phyloP scores from a whole-genome alignment of 208 protist genomes.

The Kentomonas sorsogonicus region DNA sequence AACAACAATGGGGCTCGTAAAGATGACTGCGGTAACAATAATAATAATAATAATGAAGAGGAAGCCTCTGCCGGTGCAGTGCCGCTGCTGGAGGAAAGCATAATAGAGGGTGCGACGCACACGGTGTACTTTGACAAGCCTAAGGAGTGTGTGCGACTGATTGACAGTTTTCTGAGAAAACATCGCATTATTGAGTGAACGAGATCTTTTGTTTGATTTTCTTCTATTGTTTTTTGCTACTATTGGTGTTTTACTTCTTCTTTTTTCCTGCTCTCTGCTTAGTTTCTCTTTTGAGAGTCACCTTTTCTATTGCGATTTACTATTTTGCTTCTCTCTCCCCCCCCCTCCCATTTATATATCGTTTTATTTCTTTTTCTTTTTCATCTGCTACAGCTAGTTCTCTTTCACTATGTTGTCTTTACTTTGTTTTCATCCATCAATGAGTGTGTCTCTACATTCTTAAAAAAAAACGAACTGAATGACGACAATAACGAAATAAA shows the following conservation, averaged over 20 bases:
- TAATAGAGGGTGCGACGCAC: constrained; percentile 39
- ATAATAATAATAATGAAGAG: too few relatives aligned
- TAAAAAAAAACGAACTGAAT: constrained; percentile 3
- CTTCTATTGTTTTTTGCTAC: constrained; percentile 8
- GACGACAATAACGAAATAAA: too few relatives aligned
- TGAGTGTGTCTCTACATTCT: neutral
- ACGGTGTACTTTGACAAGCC: constrained; percentile 53
- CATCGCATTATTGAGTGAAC: too few relatives aligned
- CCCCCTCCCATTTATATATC: neutral
- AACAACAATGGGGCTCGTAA: too few relatives aligned
- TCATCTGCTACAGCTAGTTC: neutral
- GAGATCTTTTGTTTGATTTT: constrained; percentile 6
- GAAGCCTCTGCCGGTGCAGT: too few relatives aligned
- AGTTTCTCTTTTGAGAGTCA: constrained; percentile 4
- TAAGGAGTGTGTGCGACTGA: constrained; percentile 17
- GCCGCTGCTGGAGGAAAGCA: too few relatives aligned
- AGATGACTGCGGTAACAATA: too few relatives aligned
- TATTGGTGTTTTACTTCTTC: constrained; percentile 18
- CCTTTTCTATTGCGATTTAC: constrained; percentile 9
- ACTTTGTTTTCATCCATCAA: neutral
- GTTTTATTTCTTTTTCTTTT: constrained; percentile 12
- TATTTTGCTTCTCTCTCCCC: neutral
- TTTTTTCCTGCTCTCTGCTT: neutral
- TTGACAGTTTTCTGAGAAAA: constrained; percentile 16
- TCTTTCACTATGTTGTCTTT: constrained; percentile 4